Evolutionary conservation across 148 eudicot genomes (phyloP).

Genomic region (Arbutus unedo): DNA sequence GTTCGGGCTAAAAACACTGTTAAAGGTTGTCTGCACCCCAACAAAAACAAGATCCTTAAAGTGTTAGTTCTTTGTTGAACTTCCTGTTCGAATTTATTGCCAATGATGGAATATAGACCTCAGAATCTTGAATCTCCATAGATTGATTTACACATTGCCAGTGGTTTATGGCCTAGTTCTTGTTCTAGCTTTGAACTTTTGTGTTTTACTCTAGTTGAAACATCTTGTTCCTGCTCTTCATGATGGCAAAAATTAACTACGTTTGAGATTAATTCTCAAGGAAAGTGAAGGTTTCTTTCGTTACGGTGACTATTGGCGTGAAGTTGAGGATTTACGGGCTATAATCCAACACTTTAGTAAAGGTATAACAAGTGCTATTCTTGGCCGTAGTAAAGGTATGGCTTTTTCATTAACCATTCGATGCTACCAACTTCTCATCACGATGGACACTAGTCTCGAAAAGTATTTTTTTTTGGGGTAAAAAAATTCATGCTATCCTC

Average conservation of each 20-base stretch:
- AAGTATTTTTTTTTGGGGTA: no score
- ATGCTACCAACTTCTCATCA: no score
- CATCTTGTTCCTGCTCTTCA: neutral
- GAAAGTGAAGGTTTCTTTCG: slow-evolving; percentile 86
- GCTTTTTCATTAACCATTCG: no score
- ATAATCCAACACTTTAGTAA: slow-evolving; percentile 59
- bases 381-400: slow-evolving; percentile 91
- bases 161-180: neutral
- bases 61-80: neutral
- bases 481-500: neutral
- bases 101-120: neutral
- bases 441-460: no score
- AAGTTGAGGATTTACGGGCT: slow-evolving; percentile 64
- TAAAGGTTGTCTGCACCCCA: no score
- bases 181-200: slow-evolving; percentile 1
- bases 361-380: slow-evolving; percentile 50
- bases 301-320: slow-evolving; percentile 59
- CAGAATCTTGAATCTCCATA: neutral
- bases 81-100: neutral
- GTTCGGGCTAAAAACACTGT: no score
- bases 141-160: no score
- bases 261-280: slow-evolving; percentile 28
- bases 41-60: neutral
- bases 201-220: neutral
- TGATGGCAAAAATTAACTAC: neutral